Evolutionary conservation across 2,329 filamentous ascomycete genomes (phyloP), one percentile per base, ranked within the genome.

Genomic region (Neofusicoccum sp.): DNA sequence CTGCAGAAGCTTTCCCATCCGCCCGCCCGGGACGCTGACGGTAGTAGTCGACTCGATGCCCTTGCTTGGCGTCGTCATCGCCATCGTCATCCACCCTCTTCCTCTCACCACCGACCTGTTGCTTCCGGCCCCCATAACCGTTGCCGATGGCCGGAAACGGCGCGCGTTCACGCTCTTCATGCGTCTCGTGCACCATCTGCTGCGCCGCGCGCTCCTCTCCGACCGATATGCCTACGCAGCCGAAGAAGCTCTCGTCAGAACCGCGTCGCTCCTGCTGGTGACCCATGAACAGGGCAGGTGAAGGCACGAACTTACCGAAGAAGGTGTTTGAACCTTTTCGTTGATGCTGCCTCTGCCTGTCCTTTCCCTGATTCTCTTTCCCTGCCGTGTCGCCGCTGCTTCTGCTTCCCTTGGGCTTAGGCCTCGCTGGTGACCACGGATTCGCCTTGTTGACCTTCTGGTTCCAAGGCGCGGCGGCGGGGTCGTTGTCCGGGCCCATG

Each of bases 171-270:
- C 31, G 16, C 8, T 38, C 41, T 2, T n/a, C 36, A 16, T 20
- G 11, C 7, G 20, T 30, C 20, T 14, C 9, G 9, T 56, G 30
- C 2, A 54, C 30, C 28, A 43, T 16, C n/a, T 28, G 54, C 31
- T 47, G 54, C 6, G 54, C 54, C 3, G 20, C 30, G 12, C 26
- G 20, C 30, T 36, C 54, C 14, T 58, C 41, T 6, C 26, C 12
- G n/a, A 36, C 54, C 8, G 54, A 36, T 28, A 58, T 58, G 24
- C 54, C 54, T 20, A 38, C 41, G 40, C 54, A 58, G 9, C 54
- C 54, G 12, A 56, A 56, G 33, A 58, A 58, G 41, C 54, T 58
- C 2, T 45, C 54, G 54, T 58, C 54, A 9, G 54, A 58, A 12
- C 24, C 54, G 11, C 54, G 54, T 2, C 54, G 54, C 41, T 26